phyloP scores from a whole-genome alignment of 257 asterid species.

The Forsythia suspensa region DNA sequence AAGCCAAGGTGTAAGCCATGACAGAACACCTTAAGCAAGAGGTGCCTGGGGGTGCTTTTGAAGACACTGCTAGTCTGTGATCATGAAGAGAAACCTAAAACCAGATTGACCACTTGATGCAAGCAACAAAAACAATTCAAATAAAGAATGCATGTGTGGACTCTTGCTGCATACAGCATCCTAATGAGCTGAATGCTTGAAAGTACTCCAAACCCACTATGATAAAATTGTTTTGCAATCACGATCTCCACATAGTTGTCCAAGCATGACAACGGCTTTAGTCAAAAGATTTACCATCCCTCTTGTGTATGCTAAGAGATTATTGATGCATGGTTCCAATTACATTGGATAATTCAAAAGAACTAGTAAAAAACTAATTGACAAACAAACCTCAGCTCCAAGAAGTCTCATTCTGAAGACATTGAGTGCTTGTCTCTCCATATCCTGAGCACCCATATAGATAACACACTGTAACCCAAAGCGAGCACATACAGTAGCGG shows the following conservation, averaged over 20 bases:
- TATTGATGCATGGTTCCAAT: not conserved
- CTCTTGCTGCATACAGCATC: constrained; percentile 2
- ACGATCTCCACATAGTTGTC: not conserved
- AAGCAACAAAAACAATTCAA: not conserved
- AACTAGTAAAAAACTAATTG: constrained; percentile 8
- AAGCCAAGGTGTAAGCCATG: not conserved
- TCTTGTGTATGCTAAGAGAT: not conserved
- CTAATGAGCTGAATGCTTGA: constrained; percentile 9
- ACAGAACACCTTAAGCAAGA: not conserved
- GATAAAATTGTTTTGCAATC: not conserved
- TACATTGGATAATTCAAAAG: not conserved
- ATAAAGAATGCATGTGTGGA: not conserved
- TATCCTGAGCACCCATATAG: constrained; percentile 98
- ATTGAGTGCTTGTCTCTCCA: constrained; percentile 95
- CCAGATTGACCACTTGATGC: constrained; percentile 12
- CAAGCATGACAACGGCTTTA: constrained; percentile 5
- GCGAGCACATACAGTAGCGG: constrained; percentile 97
- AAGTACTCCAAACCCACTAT: not conserved
- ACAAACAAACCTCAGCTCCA: constrained; percentile 87
- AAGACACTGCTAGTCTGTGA: not conserved
- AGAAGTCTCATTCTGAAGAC: constrained; percentile 93
- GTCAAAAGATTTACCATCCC: not conserved
- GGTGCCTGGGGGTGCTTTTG: not conserved
- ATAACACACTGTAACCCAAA: constrained; percentile 78
- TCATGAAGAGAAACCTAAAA: not conserved